Evolutionary conservation across 108 stramenopile genomes (phyloP).

Genomic region (Cafeteria roenbergensis): DNA sequence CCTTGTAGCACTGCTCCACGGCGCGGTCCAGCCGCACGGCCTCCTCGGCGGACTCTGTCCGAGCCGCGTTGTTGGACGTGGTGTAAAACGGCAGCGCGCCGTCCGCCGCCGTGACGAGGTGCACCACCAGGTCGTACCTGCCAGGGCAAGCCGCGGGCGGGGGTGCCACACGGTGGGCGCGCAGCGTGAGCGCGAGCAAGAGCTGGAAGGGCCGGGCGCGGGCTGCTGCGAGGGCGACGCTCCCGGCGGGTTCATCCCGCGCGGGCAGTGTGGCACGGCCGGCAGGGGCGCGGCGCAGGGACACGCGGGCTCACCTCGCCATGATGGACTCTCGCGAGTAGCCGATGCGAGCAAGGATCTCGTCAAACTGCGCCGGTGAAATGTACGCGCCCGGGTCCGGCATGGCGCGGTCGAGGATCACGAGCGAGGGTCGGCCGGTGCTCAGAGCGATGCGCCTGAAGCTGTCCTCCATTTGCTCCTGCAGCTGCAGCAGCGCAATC

Average conservation of each 20-base stretch:
- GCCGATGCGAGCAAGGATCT: constrained; percentile 37
- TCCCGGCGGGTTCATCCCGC: no score
- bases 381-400: constrained; percentile 85
- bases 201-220: no score
- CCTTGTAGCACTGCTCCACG: no score
- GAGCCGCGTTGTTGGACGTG: constrained; percentile 67
- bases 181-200: no score
- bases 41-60: constrained; percentile 64
- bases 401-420: constrained; percentile 77
- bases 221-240: no score
- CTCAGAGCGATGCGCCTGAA: constrained; percentile 54
- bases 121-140: constrained; percentile 80
- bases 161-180: no score
- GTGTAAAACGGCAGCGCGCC: constrained; percentile 70
- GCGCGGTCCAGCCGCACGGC: constrained; percentile 62
- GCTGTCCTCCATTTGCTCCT: constrained; percentile 68
- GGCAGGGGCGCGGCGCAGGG: no score
- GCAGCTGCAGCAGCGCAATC: constrained; percentile 62
- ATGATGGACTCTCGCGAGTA: constrained; percentile 21
- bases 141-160: no score
- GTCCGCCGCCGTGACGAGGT: constrained; percentile 80
- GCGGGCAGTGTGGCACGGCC: no score
- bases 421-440: constrained; percentile 61
- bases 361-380: constrained; percentile 45
- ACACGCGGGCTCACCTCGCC: no score